Conservation (phyloP, 805 yeast species). For the Sugiyamaella chiloensis region DNA sequence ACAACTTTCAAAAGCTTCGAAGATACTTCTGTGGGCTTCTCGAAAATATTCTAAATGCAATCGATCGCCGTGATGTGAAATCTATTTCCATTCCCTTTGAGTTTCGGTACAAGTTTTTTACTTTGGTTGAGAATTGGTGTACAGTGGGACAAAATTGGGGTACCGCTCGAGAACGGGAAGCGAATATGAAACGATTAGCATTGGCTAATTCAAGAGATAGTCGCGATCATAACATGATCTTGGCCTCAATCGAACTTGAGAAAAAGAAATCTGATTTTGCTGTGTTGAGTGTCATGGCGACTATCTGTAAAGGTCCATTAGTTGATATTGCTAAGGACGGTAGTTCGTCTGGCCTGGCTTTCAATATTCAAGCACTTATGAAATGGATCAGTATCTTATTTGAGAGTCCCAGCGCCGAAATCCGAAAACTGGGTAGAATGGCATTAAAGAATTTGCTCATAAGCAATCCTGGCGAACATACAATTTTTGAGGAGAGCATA, state of each 20-base stretch:
- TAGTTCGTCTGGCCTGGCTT: slow-evolving; percentile 51
- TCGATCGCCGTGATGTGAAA: slow-evolving; percentile 34
- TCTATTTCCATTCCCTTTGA: slow-evolving; percentile 75
- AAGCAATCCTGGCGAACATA: slow-evolving; percentile 54
- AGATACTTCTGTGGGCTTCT: slow-evolving; percentile 80
- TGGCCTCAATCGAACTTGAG: slow-evolving; percentile 79
- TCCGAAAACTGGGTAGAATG: slow-evolving; percentile 59
- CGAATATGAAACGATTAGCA: slow-evolving; percentile 46
- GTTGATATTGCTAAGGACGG: slow-evolving; percentile 29
- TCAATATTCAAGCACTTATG: slow-evolving; percentile 65
- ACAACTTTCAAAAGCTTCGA: slow-evolving; percentile 72
- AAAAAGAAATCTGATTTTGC: slow-evolving; percentile 64
- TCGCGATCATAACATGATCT: slow-evolving; percentile 38
- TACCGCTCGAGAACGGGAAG: slow-evolving; percentile 64
- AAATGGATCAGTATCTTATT: slow-evolving; percentile 80
- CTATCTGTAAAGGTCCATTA: slow-evolving; percentile 72
- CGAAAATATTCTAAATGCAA: slow-evolving; percentile 59
- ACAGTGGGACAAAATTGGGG: slow-evolving; percentile 71
- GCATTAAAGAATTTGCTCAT: slow-evolving; percentile 69
- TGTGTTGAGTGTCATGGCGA: slow-evolving; percentile 80
- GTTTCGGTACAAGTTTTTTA: slow-evolving; percentile 78
- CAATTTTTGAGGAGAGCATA: slow-evolving; percentile 55
- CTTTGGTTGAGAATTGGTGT: slow-evolving; percentile 89
- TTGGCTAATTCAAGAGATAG: slow-evolving; percentile 39
- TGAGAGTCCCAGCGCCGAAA: slow-evolving; percentile 50